Evolutionary conservation across 371 early-diverging fungal species (phyloP), one percentile per base, ranked within the genome.

Genomic region (Mucor circinelloides): DNA sequence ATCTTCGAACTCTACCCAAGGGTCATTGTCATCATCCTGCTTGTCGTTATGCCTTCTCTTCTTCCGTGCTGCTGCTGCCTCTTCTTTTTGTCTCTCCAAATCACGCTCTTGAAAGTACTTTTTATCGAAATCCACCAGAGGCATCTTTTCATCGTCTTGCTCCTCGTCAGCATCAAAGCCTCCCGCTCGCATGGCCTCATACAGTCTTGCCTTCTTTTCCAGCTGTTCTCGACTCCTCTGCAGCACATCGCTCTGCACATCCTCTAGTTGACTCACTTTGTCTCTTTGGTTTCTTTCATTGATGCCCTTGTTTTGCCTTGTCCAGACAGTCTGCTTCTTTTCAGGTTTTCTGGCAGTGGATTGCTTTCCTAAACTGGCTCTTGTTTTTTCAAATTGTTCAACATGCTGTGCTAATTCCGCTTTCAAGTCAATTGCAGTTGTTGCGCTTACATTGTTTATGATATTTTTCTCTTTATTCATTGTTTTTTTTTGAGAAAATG

Each of bases 1-100:
- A 76, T 94, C 94, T 6, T 84, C 83, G 66, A 89, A 86, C 59
- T 93, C 93, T 2, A 94, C 87, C 92, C 92, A 92, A 8, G 92
- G 90, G 82, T 92, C 93, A 7, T 80, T 71, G 28, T 85, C 77
- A 38, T 85, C 76, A 1, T 78, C 70, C 13, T 69, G 46, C 0
- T 46, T 21, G 1, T 44, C 34, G 6, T 25, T 32, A 2, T 50
- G 63, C 40, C 31, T 62, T 38, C 21, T 57, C 64, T 52, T 55
- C 46, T 55, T 73, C 56, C 17, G 60, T 56, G 34, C 55, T 66
- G 58, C 52, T 21, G 21, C 42, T 30, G 23, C 31, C 19, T 55
- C 60, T 54, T 66, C 27, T 62, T 56, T 55, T 58, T 57, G 42
- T 28, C 54, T 46, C 8, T 60, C 66, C 60, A 40, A 50, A 62